These are phyloP conservation scores for Leccinum holopus DNA, from an alignment of 1,284 basidiomycete genomes.

Conservation along the genomic window DNA sequence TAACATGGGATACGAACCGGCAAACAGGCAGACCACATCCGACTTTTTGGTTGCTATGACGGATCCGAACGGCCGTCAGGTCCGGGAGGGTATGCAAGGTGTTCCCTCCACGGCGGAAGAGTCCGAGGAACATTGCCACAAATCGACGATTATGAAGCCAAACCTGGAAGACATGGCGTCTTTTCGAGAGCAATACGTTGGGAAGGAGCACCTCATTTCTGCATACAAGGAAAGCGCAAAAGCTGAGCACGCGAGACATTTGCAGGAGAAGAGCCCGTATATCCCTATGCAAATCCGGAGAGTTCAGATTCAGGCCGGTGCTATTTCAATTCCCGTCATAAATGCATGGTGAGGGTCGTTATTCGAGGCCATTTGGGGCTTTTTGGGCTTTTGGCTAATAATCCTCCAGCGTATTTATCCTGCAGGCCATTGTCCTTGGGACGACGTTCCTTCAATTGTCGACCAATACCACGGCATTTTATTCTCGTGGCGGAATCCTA, in stretches of 20 bases:
- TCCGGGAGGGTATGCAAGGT: constrained; percentile 46
- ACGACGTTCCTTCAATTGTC: constrained; percentile 71
- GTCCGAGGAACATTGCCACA: constrained; percentile 46
- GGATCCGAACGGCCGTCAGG: constrained; percentile 55
- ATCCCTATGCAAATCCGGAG: constrained; percentile 62
- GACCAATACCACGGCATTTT: constrained; percentile 65
- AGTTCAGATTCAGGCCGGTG: constrained; percentile 65
- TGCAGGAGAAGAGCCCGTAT: constrained; percentile 44
- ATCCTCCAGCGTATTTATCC: constrained; percentile 41
- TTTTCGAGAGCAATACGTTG: constrained; percentile 38
- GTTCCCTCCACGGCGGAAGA: constrained; percentile 64
- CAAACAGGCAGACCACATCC: constrained; percentile 61
- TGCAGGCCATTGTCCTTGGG: constrained; percentile 74
- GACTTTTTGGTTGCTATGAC: constrained; percentile 69
- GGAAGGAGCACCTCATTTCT: constrained; percentile 35
- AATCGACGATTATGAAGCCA: constrained; percentile 27
- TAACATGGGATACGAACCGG: constrained; percentile 64
- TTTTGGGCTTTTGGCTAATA: constrained; percentile 30
- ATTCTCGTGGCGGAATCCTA: constrained; percentile 76
- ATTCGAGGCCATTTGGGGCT: not conserved
- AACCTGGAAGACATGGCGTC: constrained; percentile 39
- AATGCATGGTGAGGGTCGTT: constrained; percentile 33
- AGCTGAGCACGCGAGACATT: constrained; percentile 50
- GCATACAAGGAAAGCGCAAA: constrained; percentile 51
- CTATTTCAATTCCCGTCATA: constrained; percentile 41